A percentile compares a stretch with the other conserved stretches of the same genome.
These are phyloP conservation scores for Cornus kousa DNA, from an alignment of 148 eudicot species.

Conservation along the genomic window DNA sequence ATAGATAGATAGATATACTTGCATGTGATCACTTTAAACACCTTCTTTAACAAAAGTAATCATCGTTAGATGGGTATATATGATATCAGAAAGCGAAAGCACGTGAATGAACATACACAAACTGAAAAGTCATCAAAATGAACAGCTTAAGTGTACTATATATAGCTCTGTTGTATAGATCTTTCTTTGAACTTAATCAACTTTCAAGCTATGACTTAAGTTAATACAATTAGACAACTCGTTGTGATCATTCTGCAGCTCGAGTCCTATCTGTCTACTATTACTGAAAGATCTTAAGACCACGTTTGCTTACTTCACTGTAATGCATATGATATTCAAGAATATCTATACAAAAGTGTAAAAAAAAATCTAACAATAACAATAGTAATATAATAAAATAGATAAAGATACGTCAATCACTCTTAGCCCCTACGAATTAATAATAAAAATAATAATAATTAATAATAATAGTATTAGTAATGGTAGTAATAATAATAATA, in stretches of 20 bases:
- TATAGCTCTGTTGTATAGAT: not conserved
- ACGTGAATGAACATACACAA: constrained; percentile 14
- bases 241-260: constrained; percentile 6
- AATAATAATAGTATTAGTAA: too few relatives aligned
- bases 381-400: too few relatives aligned
- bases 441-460: too few relatives aligned
- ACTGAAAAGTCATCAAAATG: constrained; percentile 8
- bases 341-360: too few relatives aligned
- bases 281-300: not conserved
- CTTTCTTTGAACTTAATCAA: not conserved
- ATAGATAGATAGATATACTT: not conserved
- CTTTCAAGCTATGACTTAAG: not conserved
- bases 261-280: not conserved
- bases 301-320: not conserved
- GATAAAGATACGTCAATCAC: too few relatives aligned
- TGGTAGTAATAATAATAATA: too few relatives aligned
- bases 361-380: too few relatives aligned
- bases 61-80: constrained; percentile 4
- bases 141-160: not conserved
- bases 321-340: not conserved
- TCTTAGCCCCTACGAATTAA: too few relatives aligned
- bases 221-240: constrained; percentile 7
- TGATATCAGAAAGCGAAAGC: not conserved
- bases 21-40: not conserved
- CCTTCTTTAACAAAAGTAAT: constrained; percentile 3